Base-by-base conservation (phyloP, 1,284 basidiomycete species). In the Ganoderma meredithae region DNA sequence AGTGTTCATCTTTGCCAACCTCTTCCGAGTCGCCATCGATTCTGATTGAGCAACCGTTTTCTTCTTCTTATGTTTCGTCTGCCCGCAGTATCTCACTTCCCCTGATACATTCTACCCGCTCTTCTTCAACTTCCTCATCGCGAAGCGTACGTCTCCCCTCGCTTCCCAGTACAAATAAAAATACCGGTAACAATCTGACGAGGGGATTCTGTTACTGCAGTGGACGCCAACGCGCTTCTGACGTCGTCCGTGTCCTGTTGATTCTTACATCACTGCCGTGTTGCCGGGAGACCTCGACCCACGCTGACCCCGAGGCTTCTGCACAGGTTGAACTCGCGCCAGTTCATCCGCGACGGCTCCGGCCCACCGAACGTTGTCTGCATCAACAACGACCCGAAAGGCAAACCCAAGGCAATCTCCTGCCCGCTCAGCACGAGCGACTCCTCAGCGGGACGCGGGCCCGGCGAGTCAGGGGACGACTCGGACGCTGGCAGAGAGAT, bases 51-150 rank as follows among this genome's bases (percentile, higher is more conserved):
- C 36, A 39, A 39, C 36, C 36, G 31, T 39, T 39, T 39, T 8
- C 36, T 39, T 39, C 10, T 10, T 25, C 3, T 13, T 52, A 5
- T 25, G 22, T 52, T 13, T 3, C 5, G 22, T 13, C 47, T 13
- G 2, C 22, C 9, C 47, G 1, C 27, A 55, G 52, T 55, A 55
- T 33, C 25, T 55, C 5, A 3, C 27, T 55, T 55, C 52, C 15
- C 52, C 52, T 33, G 52, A 55, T 19, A 55, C 52, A 33, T 55
- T 55, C 52, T 55, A 55, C 27, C 27, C 31, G 4, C 52, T 55
- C 6, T 55, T 55, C 27, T 55, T 55, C 52, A 55, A 55, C 31
- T 55, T 55, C 52, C 27, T 55, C 13, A 55, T 55, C 17, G 52
- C 52, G 17, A 55, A 55, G 31, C 7, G 52, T 55, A 17, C 31